Evolutionary conservation across 2,329 filamentous ascomycete species (phyloP).

Genomic region (Dactylellina leptospora): DNA sequence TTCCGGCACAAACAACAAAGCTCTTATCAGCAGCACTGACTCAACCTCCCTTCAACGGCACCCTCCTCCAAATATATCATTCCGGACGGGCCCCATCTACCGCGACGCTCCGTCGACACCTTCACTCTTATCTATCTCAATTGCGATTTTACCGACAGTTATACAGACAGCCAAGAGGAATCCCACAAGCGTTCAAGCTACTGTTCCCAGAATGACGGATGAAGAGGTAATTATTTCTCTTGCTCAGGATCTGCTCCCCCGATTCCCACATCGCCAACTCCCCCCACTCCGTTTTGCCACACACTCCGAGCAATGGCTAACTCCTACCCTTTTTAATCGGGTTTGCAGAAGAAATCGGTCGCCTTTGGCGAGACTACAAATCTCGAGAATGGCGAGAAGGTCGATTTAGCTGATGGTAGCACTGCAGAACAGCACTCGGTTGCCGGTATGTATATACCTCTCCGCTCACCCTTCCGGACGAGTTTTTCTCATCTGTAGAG

Average conservation of each 20-base stretch:
- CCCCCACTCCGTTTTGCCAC: slow-evolving; percentile 9
- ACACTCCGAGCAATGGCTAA: slow-evolving; percentile 2
- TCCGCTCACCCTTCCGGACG: not conserved
- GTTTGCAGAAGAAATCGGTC: slow-evolving; percentile 46
- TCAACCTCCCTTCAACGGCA: slow-evolving; percentile 36
- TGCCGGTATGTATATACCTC: slow-evolving; percentile 15
- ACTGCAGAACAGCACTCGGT: slow-evolving; percentile 39
- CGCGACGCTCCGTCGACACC: not conserved
- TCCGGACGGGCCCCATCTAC: not conserved
- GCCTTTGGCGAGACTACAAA: slow-evolving; percentile 51
- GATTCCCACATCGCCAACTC: not conserved
- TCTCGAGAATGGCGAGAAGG: slow-evolving; percentile 45
- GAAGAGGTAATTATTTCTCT: slow-evolving; percentile 34
- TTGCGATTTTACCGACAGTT: slow-evolving; percentile 18
- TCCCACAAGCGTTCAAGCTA: slow-evolving; percentile 9
- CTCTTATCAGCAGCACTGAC: slow-evolving; percentile 53
- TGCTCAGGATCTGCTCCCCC: not conserved
- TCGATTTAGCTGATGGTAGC: slow-evolving; percentile 17
- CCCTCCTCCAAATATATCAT: slow-evolving; percentile 4
- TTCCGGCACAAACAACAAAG: slow-evolving; percentile 47
- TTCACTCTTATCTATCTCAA: slow-evolving; percentile 4
- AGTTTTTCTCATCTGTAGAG: not conserved
- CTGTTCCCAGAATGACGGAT: slow-evolving; percentile 32
- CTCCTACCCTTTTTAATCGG: not conserved
- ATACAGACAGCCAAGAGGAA: not conserved